Evolutionary conservation across 2,329 filamentous ascomycete genomes (phyloP).

Genomic region (Diaporthe citrichinensis): DNA sequence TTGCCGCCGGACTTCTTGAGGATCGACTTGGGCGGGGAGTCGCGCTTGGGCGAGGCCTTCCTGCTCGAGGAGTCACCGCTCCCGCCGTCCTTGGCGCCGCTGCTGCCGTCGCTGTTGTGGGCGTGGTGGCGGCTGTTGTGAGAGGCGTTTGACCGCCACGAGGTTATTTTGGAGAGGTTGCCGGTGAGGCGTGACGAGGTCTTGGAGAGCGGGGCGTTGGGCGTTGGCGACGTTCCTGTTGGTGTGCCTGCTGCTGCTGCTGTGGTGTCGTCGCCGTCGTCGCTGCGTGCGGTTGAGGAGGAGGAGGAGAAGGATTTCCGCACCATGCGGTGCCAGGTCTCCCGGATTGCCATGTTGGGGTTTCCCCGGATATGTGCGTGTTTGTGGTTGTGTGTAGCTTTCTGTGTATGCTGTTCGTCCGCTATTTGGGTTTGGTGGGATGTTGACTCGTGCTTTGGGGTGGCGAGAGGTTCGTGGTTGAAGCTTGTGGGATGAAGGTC

Average conservation of each 20-base stretch:
- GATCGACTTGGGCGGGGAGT: conserved; percentile 29
- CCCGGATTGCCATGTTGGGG: conserved; percentile 38
- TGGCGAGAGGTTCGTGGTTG: conserved; percentile 13
- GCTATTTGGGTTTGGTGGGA: neutral
- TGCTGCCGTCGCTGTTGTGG: neutral
- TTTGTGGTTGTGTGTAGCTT: neutral
- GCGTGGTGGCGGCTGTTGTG: neutral
- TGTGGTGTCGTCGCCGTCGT: conserved; percentile 23
- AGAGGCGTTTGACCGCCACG: conserved; percentile 33
- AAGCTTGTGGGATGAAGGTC: neutral
- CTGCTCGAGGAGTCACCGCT: conserved; percentile 41
- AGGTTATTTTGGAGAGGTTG: conserved; percentile 31
- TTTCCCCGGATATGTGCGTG: neutral
- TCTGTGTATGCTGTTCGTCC: neutral
- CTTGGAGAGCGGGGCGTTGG: conserved; percentile 4
- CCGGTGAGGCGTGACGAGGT: neutral
- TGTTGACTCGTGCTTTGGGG: conserved; percentile 7
- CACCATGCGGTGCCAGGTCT: conserved; percentile 39
- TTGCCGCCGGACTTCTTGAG: conserved; percentile 9
- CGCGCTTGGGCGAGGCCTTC: conserved; percentile 42
- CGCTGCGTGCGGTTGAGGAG: conserved; percentile 30
- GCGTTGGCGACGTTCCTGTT: conserved; percentile 3
- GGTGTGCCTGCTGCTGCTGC: conserved; percentile 1
- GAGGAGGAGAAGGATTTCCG: conserved; percentile 40
- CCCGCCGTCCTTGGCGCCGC: neutral